These are phyloP conservation scores for Pezicula carpinea DNA, from an alignment of 2,329 filamentous ascomycete species.

Conservation along the genomic window DNA sequence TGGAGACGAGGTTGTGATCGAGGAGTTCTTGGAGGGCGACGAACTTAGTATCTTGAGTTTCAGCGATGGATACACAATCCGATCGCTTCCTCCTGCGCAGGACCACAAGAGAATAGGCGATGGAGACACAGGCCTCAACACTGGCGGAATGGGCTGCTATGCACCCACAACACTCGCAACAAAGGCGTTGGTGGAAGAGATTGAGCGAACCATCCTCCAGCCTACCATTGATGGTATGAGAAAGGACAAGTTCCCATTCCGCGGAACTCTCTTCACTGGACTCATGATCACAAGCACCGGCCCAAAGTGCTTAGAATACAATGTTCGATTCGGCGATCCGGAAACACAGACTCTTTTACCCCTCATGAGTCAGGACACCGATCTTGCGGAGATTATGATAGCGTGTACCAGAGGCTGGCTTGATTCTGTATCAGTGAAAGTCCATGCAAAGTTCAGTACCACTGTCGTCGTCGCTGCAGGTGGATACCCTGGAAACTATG, in stretches of 20 bases:
- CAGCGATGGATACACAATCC: conserved; percentile 81
- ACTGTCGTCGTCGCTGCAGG: conserved; percentile 93
- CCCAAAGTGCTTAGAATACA: conserved; percentile 85
- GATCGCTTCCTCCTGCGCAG: conserved; percentile 82
- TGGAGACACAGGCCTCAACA: conserved; percentile 86
- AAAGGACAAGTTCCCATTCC: conserved; percentile 68
- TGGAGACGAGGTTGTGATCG: conserved; percentile 88
- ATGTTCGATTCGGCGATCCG: conserved; percentile 87
- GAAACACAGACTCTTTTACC: conserved; percentile 85
- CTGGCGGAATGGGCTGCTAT: conserved; percentile 97
- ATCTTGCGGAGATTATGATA: conserved; percentile 84
- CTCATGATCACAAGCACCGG: conserved; percentile 84
- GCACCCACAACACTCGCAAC: conserved; percentile 81
- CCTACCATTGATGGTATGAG: conserved; percentile 88
- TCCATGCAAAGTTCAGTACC: conserved; percentile 69
- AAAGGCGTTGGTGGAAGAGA: conserved; percentile 65
- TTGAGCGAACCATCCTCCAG: conserved; percentile 79
- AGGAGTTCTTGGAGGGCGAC: conserved; percentile 87
- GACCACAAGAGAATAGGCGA: conserved; percentile 96
- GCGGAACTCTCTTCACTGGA: conserved; percentile 80
- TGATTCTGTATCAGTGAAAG: conserved; percentile 61
- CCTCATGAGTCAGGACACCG: conserved; percentile 70
- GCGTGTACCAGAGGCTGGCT: conserved; percentile 76
- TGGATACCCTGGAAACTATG: conserved; percentile 83
- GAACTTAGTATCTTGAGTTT: conserved; percentile 91